These are phyloP conservation scores for Zasmidium citrigriseum DNA, from an alignment of 2,329 filamentous ascomycete genomes.

Conservation along the genomic window DNA sequence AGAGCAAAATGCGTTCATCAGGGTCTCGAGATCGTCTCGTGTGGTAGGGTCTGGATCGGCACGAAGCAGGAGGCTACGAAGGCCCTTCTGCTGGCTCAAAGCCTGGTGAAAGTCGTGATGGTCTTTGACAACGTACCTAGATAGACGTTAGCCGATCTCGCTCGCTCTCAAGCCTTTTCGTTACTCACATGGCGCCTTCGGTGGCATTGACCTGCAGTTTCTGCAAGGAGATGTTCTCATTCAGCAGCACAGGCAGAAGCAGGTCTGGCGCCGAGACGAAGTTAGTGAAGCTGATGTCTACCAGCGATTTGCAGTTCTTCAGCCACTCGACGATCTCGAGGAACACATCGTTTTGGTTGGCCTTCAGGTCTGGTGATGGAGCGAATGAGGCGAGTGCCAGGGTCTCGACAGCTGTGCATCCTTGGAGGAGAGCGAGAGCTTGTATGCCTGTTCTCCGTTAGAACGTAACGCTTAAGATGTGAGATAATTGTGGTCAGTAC, in stretches of 20 bases:
- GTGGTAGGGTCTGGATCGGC: constrained; percentile 50
- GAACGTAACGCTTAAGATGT: background rate
- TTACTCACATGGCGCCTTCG: constrained; percentile 38
- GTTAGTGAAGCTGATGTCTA: constrained; percentile 51
- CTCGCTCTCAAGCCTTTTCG: no score
- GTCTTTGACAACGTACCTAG: constrained; percentile 50
- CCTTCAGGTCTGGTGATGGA: constrained; percentile 49
- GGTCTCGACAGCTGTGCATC: constrained; percentile 51
- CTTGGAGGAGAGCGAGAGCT: constrained; percentile 51
- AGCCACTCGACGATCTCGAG: constrained; percentile 57
- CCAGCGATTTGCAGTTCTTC: constrained; percentile 52
- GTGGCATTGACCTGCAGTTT: constrained; percentile 48
- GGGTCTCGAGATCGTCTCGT: constrained; percentile 49
- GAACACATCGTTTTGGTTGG: constrained; percentile 55
- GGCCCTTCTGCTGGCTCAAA: constrained; percentile 51
- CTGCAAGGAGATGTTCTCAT: constrained; percentile 49
- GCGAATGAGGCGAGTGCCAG: constrained; percentile 52
- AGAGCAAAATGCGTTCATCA: constrained; percentile 54
- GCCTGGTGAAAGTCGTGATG: constrained; percentile 55
- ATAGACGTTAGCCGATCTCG: no score
- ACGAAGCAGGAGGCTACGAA: constrained; percentile 49
- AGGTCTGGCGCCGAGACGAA: constrained; percentile 57
- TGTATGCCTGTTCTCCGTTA: constrained; percentile 27
- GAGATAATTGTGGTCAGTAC: constrained; percentile 31
- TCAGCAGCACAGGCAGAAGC: constrained; percentile 51